Conservation (phyloP, 2,329 filamentous ascomycete genomes). For the Pyrenochaeta sp. region DNA sequence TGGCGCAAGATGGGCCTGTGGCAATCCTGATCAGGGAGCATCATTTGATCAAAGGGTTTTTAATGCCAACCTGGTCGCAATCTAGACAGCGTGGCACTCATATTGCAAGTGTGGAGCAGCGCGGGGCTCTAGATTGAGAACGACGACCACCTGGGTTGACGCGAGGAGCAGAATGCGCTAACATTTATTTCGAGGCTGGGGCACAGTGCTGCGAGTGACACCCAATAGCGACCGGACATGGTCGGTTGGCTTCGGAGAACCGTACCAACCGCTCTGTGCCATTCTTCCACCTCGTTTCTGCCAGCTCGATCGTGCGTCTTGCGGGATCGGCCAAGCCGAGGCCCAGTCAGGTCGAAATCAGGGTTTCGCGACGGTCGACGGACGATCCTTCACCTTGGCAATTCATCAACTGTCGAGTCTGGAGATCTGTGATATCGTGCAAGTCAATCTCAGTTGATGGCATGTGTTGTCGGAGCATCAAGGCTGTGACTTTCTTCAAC, state of each 20-base stretch:
- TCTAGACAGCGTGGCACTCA: constrained; percentile 27
- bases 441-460: background rate
- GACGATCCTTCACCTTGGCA: background rate
- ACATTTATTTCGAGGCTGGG: constrained; percentile 2
- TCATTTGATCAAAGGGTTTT: constrained; percentile 23
- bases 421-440: background rate
- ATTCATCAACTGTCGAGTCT: background rate
- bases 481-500: background rate
- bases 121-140: constrained; percentile 24
- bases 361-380: background rate
- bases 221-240: background rate
- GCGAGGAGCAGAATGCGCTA: constrained; percentile 1
- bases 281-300: constrained; percentile 6
- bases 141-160: constrained; percentile 7
- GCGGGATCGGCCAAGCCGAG: constrained; percentile 1
- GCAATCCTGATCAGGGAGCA: constrained; percentile 8
- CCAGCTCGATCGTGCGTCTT: background rate
- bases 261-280: constrained; percentile 11
- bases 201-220: constrained; percentile 5
- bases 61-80: constrained; percentile 14
- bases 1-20: constrained; percentile 3
- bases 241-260: constrained; percentile 14
- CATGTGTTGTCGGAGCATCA: background rate
- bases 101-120: constrained; percentile 28
- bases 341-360: background rate